Percentiles rank a stretch among this genome's conserved stretches.
Conservation (phyloP, 2,329 filamentous ascomycete species). For the Aspergillus sp. region DNA sequence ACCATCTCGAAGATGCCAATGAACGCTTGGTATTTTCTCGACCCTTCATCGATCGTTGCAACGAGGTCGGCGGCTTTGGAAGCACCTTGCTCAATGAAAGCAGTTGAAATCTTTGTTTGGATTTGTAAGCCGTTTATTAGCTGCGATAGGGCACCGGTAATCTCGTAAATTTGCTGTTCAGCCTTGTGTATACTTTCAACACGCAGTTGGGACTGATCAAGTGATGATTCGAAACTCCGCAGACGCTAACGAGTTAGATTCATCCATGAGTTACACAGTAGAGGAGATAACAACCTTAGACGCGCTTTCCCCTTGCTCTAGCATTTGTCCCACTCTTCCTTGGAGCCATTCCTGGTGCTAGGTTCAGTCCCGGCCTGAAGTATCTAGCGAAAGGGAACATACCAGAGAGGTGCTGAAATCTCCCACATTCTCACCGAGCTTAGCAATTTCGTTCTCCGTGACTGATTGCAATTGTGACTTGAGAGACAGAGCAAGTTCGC, state of each 20-base stretch:
- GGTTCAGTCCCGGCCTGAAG: conserved; percentile 11
- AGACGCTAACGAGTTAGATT: conserved; percentile 41
- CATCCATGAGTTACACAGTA: not conserved
- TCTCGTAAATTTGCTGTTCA: conserved; percentile 41
- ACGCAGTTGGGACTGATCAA: conserved; percentile 39
- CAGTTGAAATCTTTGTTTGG: conserved; percentile 34
- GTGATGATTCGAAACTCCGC: conserved; percentile 35
- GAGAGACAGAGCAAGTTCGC: conserved; percentile 36
- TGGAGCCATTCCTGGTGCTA: conserved; percentile 38
- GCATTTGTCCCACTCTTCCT: conserved; percentile 30
- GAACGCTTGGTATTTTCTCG: conserved; percentile 26
- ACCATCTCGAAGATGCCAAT: conserved; percentile 25
- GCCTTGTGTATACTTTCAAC: conserved; percentile 37
- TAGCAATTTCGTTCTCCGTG: conserved; percentile 33
- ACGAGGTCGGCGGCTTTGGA: conserved; percentile 37
- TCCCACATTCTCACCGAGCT: conserved; percentile 34
- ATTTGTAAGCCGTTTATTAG: conserved; percentile 33
- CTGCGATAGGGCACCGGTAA: conserved; percentile 30
- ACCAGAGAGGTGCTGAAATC: conserved; percentile 43
- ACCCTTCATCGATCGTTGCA: conserved; percentile 36
- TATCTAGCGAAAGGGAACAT: conserved; percentile 8
- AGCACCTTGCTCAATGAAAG: conserved; percentile 37
- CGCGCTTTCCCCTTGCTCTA: conserved; percentile 40
- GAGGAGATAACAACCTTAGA: conserved; percentile 33
- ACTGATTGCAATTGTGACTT: conserved; percentile 39